phyloP scores from a whole-genome alignment of 805 yeast genomes.

The Metschnikowia kunwiensis region DNA sequence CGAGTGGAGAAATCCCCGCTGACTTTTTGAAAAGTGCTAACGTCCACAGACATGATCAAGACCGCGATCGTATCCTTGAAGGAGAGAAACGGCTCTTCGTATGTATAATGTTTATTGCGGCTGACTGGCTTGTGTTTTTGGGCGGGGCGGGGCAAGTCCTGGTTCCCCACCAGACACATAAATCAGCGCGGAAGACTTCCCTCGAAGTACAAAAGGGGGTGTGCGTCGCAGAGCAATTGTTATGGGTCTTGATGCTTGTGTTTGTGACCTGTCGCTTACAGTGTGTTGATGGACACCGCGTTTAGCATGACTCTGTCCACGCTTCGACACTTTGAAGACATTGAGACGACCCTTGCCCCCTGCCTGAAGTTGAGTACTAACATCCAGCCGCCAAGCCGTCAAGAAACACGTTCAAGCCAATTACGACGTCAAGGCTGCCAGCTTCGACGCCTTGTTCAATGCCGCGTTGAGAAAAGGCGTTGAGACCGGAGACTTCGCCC shows the following conservation, averaged over 20 bases:
- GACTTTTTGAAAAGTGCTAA: not conserved
- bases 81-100: slow-evolving; percentile 77
- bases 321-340: too few relatives aligned
- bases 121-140: slow-evolving; percentile 1
- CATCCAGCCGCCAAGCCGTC: slow-evolving; percentile 74
- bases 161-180: not conserved
- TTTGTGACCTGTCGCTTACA: too few relatives aligned
- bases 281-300: too few relatives aligned
- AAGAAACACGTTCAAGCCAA: slow-evolving; percentile 75
- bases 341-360: too few relatives aligned
- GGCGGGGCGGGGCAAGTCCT: not conserved
- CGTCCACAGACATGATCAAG: slow-evolving; percentile 51
- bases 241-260: too few relatives aligned
- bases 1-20: not conserved
- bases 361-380: too few relatives aligned
- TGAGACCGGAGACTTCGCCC: slow-evolving; percentile 67
- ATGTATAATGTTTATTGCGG: slow-evolving; percentile 27
- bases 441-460: slow-evolving; percentile 75
- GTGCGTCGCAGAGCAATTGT: too few relatives aligned
- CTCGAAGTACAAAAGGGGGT: too few relatives aligned
- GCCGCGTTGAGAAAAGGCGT: slow-evolving; percentile 79
- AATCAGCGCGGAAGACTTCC: too few relatives aligned
- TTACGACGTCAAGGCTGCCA: slow-evolving; percentile 54
- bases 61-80: slow-evolving; percentile 69
- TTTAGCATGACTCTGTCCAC: too few relatives aligned